Evolutionary conservation across 164 flowering plant genomes (phyloP), one percentile per base, ranked within the genome.

Genomic region (Warburgia ugandensis): DNA sequence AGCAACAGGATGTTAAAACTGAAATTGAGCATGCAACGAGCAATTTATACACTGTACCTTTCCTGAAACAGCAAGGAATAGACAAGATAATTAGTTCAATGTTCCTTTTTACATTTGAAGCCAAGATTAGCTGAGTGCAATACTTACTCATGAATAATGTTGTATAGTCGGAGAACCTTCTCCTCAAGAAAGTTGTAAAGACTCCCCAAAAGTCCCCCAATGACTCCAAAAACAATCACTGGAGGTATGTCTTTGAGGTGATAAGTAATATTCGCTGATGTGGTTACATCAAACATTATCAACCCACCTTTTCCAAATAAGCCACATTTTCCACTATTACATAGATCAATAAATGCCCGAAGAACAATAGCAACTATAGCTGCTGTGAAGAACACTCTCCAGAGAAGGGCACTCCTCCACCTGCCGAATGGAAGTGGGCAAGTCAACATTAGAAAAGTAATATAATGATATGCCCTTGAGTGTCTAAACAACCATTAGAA

Each of bases 331-430:
- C 83, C 96, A 52, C 73, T 76, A 6, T 61, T 61, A 58, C 98
- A 87, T 41, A 81, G 36, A 41, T 85, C 92, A 60, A 85, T 81
- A 17, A 91, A 54, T 59, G 69, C 81, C 37, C 88, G 76, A 43
- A 91, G 86, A 27, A 85, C 56, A 20, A 91, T 68, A 16, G 98
- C 98, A 60, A 85, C 92, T 29, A 83, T 63, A 17, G 94, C 88
- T 13, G 95, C 77, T 43, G 87, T 72, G 64, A 84, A 91, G 72
- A 87, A 91, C 38, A 84, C 59, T 76, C 92, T 73, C 96, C 96
- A 91, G 10, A 91, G 60, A 61, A 91, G 95, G 29, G 96, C 87
- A 75, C 96, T 78, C 67, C 87, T 75, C 96, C 97, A 87, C 97
- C 96, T 90, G 67, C 60, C 72, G 13, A 52, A 55, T 36, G 47